Percentiles rank a stretch among this genome's conserved stretches.
These are phyloP conservation scores for Papiliotrema flavescens DNA, from an alignment of 1,284 basidiomycete species.

Conservation along the genomic window DNA sequence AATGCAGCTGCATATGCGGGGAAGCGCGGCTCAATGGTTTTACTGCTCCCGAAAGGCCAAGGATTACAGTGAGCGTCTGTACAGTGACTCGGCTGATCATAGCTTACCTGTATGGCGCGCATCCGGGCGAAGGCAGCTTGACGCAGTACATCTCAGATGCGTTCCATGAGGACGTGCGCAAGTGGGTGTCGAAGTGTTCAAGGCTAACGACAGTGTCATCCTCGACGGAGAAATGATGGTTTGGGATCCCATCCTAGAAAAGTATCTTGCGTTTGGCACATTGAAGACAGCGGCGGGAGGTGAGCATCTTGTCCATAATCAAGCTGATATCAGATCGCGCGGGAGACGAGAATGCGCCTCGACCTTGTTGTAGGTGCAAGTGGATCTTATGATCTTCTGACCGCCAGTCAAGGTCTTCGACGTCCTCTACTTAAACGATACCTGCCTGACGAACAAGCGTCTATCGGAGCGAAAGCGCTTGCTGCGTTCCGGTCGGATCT, in stretches of 20 bases:
- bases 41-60: slow-evolving; percentile 92
- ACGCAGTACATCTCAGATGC: slow-evolving; percentile 75
- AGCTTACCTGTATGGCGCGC: slow-evolving; percentile 75
- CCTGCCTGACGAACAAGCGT: slow-evolving; percentile 43
- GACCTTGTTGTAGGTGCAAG: slow-evolving; percentile 73
- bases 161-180: slow-evolving; percentile 69
- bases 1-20: slow-evolving; percentile 87
- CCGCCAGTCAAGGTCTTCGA: slow-evolving; percentile 87
- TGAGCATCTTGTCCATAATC: slow-evolving; percentile 41
- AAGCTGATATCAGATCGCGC: slow-evolving; percentile 57
- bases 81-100: slow-evolving; percentile 1
- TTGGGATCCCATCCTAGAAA: slow-evolving; percentile 82
- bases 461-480: slow-evolving; percentile 49
- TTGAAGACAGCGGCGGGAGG: slow-evolving; percentile 84
- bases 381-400: not conserved
- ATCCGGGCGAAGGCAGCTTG: slow-evolving; percentile 72
- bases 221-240: slow-evolving; percentile 96
- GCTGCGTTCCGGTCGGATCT: slow-evolving; percentile 35
- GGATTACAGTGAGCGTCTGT: slow-evolving; percentile 64
- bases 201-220: slow-evolving; percentile 62
- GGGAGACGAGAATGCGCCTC: slow-evolving; percentile 65
- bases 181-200: slow-evolving; percentile 56
- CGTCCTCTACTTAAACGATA: slow-evolving; percentile 71
- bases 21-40: slow-evolving; percentile 68
- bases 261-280: slow-evolving; percentile 83